Base-by-base conservation (phyloP, 2,329 filamentous ascomycete genomes). In the Chaetomiaceae sp. region DNA sequence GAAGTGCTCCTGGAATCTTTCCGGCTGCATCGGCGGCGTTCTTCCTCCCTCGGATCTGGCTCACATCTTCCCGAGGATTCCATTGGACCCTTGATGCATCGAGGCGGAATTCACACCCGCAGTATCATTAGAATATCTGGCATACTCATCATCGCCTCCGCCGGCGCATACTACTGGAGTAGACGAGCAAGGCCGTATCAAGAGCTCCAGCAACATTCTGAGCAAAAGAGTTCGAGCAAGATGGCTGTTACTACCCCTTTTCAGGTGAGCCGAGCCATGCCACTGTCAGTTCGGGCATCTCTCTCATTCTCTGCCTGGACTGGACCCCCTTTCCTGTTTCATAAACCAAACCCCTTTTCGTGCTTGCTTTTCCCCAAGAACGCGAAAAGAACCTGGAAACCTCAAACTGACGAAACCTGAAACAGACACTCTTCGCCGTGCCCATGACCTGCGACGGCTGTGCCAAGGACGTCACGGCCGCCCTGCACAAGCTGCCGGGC, bases 371-470 rank as follows among this genome's bases (percentile, higher is more conserved):
- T 19, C 27, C n/a, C 22, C 17, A 11, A 31, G 14, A n/a, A 25
- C 19, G 23, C 20, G 39, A 15, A 6, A 50, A 42, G 22, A 53
- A n/a, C 37, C 25, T 12, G 4, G 19, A 22, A 45, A 40, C 14
- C 38, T 29, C 5, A 42, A 45, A 47, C 47, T 52, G 42, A 57
- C 54, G 31, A 65, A 66, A 65, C 58, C 44, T 60, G 51, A 64
- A 63, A 66, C 64, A 97, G 87, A 95, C 92, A 57, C 87, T 92
- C 60, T 97, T 97, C 71, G 91, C 92, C 59, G 94, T 97, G 63
- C 91, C 91, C 51, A 85, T 97, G 77, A 90, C 85, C 72, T 97
- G 94, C 75, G 87, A 95, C 64, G 78, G 81, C 66, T 97, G 94
- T 75, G 83, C 96, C 70, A 87, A 91, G 71, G 85, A 90, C 65